Conservation (phyloP, 768 basidiomycete species). For the Nevesoporus exiguus region DNA sequence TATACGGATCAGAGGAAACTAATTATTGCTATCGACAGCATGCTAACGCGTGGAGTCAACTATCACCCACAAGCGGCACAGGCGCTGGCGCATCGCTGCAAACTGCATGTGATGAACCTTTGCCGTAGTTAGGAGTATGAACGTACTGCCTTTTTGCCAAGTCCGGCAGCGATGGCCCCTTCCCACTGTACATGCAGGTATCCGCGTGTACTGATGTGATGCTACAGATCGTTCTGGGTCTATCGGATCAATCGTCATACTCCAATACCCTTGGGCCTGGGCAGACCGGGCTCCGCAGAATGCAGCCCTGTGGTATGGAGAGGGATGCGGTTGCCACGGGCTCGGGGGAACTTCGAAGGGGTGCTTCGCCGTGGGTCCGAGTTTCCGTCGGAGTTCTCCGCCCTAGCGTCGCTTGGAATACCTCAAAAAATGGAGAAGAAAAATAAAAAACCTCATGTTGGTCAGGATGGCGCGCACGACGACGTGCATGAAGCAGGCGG, state of each 20-base stretch:
- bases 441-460: neutral
- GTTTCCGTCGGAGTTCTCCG: neutral
- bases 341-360: neutral
- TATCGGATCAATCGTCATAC: conserved; percentile 7
- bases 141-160: neutral
- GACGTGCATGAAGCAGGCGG: conserved; percentile 2
- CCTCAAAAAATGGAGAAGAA: neutral
- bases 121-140: conserved; percentile 14
- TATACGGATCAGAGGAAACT: neutral
- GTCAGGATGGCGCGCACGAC: conserved; percentile 5
- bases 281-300: conserved; percentile 8
- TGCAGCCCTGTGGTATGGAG: neutral
- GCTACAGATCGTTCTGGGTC: conserved; percentile 5
- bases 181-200: conserved; percentile 14
- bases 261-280: conserved; percentile 22
- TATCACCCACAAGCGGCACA: neutral
- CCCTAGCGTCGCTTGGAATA: conserved; percentile 6
- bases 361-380: neutral
- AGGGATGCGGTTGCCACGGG: neutral
- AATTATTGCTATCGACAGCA: neutral
- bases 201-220: conserved; percentile 21
- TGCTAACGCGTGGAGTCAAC: conserved; percentile 1
- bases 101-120: neutral
- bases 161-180: neutral
- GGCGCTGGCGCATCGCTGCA: conserved; percentile 8